Evolutionary conservation across 1,284 basidiomycete species (phyloP).

Genomic region (Kwoniella shivajii): DNA sequence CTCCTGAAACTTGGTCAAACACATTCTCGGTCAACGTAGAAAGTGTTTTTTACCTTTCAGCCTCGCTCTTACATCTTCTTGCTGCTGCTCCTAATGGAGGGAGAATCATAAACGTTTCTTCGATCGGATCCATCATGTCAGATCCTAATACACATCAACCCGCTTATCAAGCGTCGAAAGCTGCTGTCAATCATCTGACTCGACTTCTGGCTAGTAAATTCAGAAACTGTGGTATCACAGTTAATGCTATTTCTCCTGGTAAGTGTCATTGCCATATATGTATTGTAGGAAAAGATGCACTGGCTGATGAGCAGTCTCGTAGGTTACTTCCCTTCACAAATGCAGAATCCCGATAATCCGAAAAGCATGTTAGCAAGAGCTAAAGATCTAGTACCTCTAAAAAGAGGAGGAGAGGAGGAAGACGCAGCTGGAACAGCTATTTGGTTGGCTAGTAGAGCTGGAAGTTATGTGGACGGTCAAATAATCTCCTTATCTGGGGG

Average conservation of each 20-base stretch:
- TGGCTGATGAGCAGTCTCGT: too few relatives aligned
- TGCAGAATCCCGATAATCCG: conserved; percentile 32
- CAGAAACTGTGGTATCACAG: conserved; percentile 22
- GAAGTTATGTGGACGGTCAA: conserved; percentile 31
- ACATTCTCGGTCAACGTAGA: conserved; percentile 31
- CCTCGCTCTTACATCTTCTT: conserved; percentile 25
- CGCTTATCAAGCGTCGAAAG: conserved; percentile 49
- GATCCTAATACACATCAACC: conserved; percentile 31
- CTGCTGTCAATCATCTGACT: conserved; percentile 50
- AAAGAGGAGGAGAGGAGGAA: conserved; percentile 31
- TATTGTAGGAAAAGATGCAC: too few relatives aligned
- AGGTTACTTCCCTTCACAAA: conserved; percentile 31
- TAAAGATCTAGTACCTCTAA: conserved; percentile 26
- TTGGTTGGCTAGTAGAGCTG: conserved; percentile 31
- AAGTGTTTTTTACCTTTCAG: conserved; percentile 25
- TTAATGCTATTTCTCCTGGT: conserved; percentile 32
- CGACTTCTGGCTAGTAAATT: conserved; percentile 31
- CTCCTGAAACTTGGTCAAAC: conserved; percentile 21
- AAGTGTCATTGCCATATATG: too few relatives aligned
- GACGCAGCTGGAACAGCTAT: conserved; percentile 34
- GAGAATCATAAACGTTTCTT: conserved; percentile 34
- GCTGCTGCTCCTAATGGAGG: conserved; percentile 18
- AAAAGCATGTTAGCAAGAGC: conserved; percentile 26
- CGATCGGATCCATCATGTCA: conserved; percentile 31
- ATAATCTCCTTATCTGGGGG: conserved; percentile 27